Evolutionary conservation across 176 grass and related monocot species (phyloP), one percentile per base, ranked within the genome.

Genomic region (Secale cereale): DNA sequence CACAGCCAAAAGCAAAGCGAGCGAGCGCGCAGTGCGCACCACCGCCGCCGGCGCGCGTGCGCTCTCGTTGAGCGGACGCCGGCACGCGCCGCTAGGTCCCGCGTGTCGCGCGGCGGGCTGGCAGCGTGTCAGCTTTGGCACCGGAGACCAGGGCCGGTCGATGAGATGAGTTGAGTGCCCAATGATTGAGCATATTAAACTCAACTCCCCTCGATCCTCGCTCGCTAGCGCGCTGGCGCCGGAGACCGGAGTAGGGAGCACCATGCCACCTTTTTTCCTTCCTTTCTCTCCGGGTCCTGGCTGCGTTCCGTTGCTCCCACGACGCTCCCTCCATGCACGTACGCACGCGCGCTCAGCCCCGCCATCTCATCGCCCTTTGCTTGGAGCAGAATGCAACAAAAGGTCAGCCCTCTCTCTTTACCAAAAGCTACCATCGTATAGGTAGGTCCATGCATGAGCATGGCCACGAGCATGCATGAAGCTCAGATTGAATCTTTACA

Each of bases 171-270:
- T 82, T 78, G 79, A 90, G 83, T 86, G 59, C 83, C 83, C 83
- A 86, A 90, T 90, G 88, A 90, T 90, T 82, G 73, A 1, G 17
- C 39, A 30, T 81, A 82, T 70, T 81, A 23, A 85, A 85, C 78
- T 29, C 52, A 56, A 2, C 6, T 2, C 36, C 11, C 36, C 22
- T 17, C 27, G 2, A 6, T 35, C 36, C 83, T 56, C 15, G 7
- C 28, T 17, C 16, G 16, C 59, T 32, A 4, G 31, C 81, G 16
- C 30, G 22, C 66, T 7, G 29, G 65, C 65, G 33, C 66, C 9
- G 33, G 17, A 1, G 22, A 6, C 36, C 36, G n/a, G n/a, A n/a
- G n/a, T n/a, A n/a, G n/a, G 14, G 7, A 46, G 40, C n/a, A 5
- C 5, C 7, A 4, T 15, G 19, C 3, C 19, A 11, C 33, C 19